phyloP scores from a whole-genome alignment of 305 asterid genomes.

The Euphrasia arctica region DNA sequence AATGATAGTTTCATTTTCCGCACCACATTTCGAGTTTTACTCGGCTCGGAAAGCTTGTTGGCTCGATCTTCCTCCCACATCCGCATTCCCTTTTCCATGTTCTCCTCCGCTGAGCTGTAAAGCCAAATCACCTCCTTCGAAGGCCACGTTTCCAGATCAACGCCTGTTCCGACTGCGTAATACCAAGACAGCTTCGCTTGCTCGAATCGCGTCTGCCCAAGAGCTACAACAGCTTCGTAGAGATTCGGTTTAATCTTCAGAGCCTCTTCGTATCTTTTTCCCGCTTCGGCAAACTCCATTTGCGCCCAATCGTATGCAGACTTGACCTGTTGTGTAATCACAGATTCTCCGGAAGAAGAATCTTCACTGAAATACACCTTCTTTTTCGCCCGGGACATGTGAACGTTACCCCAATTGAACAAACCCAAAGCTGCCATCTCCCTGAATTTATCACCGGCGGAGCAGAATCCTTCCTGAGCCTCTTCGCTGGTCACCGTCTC shows the following conservation, averaged over 20 bases:
- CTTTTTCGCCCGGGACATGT: constrained; percentile 79
- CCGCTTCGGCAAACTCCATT: constrained; percentile 58
- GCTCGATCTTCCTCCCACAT: constrained; percentile 65
- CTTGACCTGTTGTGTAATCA: constrained; percentile 45
- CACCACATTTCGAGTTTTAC: constrained; percentile 33
- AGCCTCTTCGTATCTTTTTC: constrained; percentile 73
- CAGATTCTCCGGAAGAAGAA: constrained; percentile 50
- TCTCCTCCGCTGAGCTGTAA: constrained; percentile 79
- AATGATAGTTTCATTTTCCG: constrained; percentile 54
- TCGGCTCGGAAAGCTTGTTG: constrained; percentile 35
- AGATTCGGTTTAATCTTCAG: constrained; percentile 59
- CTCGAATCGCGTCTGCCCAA: constrained; percentile 82
- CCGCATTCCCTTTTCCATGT: constrained; percentile 78
- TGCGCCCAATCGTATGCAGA: constrained; percentile 68
- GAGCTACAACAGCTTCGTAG: constrained; percentile 74
- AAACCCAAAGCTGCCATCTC: constrained; percentile 90
- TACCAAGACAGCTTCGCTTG: constrained; percentile 90
- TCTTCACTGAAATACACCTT: constrained; percentile 56
- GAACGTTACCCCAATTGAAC: constrained; percentile 91
- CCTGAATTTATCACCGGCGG: constrained; percentile 76
- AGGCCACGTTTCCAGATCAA: constrained; percentile 66
- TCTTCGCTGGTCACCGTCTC: constrained; percentile 80
- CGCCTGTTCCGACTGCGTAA: constrained; percentile 49
- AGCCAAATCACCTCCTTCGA: constrained; percentile 61
- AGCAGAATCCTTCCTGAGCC: constrained; percentile 62